Evolutionary conservation across 208 protist genomes (phyloP).

Genomic region (Crithidia bombi): DNA sequence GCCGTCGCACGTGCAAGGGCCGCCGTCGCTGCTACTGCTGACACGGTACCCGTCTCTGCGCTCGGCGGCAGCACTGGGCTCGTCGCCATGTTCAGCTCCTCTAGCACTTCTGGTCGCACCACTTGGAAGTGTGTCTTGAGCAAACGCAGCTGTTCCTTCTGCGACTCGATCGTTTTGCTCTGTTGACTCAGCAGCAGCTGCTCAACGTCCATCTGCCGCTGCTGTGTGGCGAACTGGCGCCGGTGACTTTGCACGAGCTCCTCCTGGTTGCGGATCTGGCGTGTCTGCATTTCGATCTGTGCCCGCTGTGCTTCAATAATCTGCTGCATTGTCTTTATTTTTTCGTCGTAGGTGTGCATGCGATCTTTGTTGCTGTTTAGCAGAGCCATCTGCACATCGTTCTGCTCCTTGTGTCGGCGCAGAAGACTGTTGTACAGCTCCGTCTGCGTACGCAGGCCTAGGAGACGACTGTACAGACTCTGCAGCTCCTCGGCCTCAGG

Average conservation of each 20-base stretch:
- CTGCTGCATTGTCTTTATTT: slow-evolving; percentile 82
- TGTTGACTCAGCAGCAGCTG: slow-evolving; percentile 31
- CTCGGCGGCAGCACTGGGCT: background rate
- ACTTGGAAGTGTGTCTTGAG: slow-evolving; percentile 33
- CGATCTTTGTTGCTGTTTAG: slow-evolving; percentile 83
- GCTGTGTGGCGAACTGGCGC: slow-evolving; percentile 68
- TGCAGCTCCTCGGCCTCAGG: slow-evolving; percentile 83
- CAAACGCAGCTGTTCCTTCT: slow-evolving; percentile 35
- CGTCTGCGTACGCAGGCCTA: slow-evolving; percentile 71
- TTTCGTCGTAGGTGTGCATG: slow-evolving; percentile 83
- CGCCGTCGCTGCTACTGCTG: background rate
- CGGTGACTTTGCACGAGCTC: slow-evolving; percentile 73
- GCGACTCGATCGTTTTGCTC: slow-evolving; percentile 40
- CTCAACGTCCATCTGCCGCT: slow-evolving; percentile 49
- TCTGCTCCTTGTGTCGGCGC: slow-evolving; percentile 83
- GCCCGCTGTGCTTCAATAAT: slow-evolving; percentile 80
- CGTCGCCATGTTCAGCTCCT: background rate
- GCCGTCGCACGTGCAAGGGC: background rate
- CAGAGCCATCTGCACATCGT: slow-evolving; percentile 83
- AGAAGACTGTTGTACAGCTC: slow-evolving; percentile 86
- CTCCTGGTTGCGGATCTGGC: slow-evolving; percentile 68
- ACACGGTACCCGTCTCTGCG: background rate
- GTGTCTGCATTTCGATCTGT: slow-evolving; percentile 78
- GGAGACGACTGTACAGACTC: slow-evolving; percentile 72
- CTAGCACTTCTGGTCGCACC: slow-evolving; percentile 25